phyloP scores from a whole-genome alignment of 805 yeast genomes.

The Lachancea mirantina region DNA sequence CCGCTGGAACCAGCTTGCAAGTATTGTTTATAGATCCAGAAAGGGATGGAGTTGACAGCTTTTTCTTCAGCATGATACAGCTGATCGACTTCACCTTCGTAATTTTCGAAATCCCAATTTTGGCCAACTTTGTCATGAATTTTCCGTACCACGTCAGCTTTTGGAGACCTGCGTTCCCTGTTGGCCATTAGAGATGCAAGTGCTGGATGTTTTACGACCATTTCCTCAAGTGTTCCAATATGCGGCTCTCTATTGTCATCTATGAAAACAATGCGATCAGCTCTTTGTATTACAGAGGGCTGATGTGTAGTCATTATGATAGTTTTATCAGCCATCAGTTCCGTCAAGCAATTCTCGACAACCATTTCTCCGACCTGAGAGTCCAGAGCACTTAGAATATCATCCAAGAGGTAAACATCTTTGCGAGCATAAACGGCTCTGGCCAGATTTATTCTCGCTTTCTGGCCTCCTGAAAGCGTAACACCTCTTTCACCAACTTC shows the following conservation, averaged over 20 bases:
- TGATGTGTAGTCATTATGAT: conserved; percentile 82
- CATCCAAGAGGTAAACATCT: conserved; percentile 67
- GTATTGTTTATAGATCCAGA: conserved; percentile 31
- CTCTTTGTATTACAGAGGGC: conserved; percentile 58
- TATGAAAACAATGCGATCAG: conserved; percentile 56
- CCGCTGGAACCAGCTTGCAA: conserved; percentile 37
- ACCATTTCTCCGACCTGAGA: conserved; percentile 81
- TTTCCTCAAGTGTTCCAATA: conserved; percentile 47
- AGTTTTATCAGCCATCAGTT: conserved; percentile 50
- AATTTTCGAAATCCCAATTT: conserved; percentile 10
- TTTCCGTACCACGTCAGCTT: conserved; percentile 9
- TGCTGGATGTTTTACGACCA: conserved; percentile 31
- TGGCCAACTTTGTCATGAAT: conserved; percentile 17
- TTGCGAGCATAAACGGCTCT: conserved; percentile 67
- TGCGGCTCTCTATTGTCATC: conserved; percentile 63
- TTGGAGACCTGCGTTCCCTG: no score
- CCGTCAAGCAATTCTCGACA: conserved; percentile 59
- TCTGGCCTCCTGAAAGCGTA: conserved; percentile 84
- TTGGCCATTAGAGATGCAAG: conserved; percentile 37
- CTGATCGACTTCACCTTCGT: conserved; percentile 20
- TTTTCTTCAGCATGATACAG: conserved; percentile 28
- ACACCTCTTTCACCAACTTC: conserved; percentile 84
- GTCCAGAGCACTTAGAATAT: conserved; percentile 79
- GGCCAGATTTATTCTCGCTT: conserved; percentile 73
- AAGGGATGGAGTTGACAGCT: conserved; percentile 34